Percentiles rank a stretch among this genome's conserved stretches.
Evolutionary conservation across 306 rosid genomes (phyloP).

Genomic region (Citrullus amarus): DNA sequence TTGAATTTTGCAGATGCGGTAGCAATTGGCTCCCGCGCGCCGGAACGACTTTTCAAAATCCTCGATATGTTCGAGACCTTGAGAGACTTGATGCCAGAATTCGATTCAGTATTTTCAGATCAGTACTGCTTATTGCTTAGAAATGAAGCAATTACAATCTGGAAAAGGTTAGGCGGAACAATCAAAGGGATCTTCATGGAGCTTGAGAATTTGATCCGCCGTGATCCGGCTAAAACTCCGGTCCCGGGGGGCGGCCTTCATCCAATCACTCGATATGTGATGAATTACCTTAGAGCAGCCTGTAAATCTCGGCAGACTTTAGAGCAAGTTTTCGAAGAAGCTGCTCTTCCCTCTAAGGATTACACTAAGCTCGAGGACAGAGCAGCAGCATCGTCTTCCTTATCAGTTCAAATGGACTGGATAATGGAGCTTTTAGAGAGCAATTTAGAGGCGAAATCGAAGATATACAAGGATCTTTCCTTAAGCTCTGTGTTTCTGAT

Average conservation of each 20-base stretch:
- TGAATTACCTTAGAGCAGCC: constrained; percentile 85
- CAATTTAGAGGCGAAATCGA: constrained; percentile 85
- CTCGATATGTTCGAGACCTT: constrained; percentile 72
- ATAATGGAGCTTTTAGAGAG: constrained; percentile 81
- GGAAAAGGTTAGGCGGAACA: constrained; percentile 86
- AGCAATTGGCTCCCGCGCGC: constrained; percentile 69
- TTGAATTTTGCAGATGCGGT: constrained; percentile 80
- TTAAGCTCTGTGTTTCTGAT: constrained; percentile 69
- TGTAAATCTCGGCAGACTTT: constrained; percentile 59
- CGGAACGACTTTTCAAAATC: constrained; percentile 64
- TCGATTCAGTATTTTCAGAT: constrained; percentile 56
- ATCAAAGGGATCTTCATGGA: constrained; percentile 86
- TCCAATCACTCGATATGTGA: constrained; percentile 89
- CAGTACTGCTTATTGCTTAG: constrained; percentile 59
- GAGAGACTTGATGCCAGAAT: constrained; percentile 68
- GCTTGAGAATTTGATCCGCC: constrained; percentile 77
- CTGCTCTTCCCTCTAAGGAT: constrained; percentile 27
- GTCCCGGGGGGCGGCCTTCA: constrained; percentile 94
- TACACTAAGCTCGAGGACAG: constrained; percentile 47
- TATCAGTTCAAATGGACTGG: constrained; percentile 84
- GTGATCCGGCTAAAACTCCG: constrained; percentile 60
- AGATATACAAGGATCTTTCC: constrained; percentile 54
- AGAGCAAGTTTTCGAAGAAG: constrained; percentile 77
- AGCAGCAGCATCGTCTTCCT: constrained; percentile 29
- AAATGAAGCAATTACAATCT: constrained; percentile 66